Conservation (phyloP, 495 filamentous ascomycete species). For the Cercophora samala region DNA sequence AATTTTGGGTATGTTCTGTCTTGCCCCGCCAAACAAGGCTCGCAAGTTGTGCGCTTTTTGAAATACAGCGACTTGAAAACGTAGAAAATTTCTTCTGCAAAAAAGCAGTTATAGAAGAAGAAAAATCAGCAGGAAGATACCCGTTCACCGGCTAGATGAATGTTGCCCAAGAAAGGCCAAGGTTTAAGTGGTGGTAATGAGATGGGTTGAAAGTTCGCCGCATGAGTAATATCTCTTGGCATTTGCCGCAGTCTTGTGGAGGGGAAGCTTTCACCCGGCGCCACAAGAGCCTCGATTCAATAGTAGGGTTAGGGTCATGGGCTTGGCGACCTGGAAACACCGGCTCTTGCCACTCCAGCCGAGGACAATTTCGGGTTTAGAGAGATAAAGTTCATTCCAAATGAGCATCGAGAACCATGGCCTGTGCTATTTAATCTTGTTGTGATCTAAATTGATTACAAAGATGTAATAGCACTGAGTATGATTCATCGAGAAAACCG, state of each 20-base stretch:
- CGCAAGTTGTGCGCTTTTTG: constrained; percentile 48
- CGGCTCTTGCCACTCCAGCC: neutral
- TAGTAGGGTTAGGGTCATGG: neutral
- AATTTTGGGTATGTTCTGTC: neutral
- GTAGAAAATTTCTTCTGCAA: neutral
- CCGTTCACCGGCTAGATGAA: neutral
- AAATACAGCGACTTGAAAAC: constrained; percentile 53
- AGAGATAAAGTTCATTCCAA: neutral
- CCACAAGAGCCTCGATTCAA: neutral
- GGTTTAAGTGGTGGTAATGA: neutral
- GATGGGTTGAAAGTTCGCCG: neutral
- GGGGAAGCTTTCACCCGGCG: neutral
- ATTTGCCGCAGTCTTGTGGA: neutral
- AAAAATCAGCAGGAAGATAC: neutral
- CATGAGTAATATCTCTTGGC: neutral
- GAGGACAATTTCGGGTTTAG: neutral
- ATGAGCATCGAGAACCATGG: neutral
- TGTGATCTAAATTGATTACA: neutral
- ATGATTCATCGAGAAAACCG: neutral
- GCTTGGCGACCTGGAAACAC: neutral
- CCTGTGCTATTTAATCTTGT: neutral
- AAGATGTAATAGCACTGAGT: neutral
- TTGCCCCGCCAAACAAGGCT: neutral
- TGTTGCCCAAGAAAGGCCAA: neutral
- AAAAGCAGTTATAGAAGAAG: neutral